phyloP scores from a whole-genome alignment of 2,329 filamentous ascomycete species.

The Colletotrichum sp. region DNA sequence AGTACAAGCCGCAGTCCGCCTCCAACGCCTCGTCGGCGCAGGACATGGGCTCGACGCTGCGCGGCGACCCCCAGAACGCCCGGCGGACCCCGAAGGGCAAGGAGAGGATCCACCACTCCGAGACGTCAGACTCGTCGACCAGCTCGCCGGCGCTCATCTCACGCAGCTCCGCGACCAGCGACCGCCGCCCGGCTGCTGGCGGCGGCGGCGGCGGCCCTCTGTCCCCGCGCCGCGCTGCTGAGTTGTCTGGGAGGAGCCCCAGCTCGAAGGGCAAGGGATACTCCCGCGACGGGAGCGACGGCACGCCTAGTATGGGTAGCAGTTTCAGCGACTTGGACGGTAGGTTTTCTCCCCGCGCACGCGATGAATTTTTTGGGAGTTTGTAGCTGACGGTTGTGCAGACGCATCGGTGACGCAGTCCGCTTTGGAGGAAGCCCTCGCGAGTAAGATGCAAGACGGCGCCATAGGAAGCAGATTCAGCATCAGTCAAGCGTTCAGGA shows the following conservation, averaged over 20 bases:
- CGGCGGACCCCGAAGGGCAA: conserved; percentile 36
- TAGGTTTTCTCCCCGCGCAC: conserved; percentile 31
- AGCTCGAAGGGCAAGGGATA: conserved; percentile 52
- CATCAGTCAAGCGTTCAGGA: conserved; percentile 70
- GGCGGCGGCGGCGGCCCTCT: conserved; percentile 42
- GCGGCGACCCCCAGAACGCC: conserved; percentile 45
- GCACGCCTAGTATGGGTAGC: conserved; percentile 81
- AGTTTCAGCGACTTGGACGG: conserved; percentile 88
- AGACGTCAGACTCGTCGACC: conserved; percentile 68
- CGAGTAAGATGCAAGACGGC: conserved; percentile 73
- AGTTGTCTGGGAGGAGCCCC: conserved; percentile 62
- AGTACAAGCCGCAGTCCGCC: conserved; percentile 43
- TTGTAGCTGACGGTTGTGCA: conserved; percentile 31
- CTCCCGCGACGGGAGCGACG: conserved; percentile 71
- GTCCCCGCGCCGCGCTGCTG: conserved; percentile 64
- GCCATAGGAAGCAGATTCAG: conserved; percentile 68
- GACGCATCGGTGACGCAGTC: conserved; percentile 83
- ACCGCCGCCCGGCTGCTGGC: conserved; percentile 28
- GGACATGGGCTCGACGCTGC: conserved; percentile 59
- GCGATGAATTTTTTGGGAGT: not conserved
- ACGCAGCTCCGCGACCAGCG: conserved; percentile 31
- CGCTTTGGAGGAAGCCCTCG: conserved; percentile 77
- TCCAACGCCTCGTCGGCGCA: conserved; percentile 36
- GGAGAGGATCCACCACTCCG: conserved; percentile 48
- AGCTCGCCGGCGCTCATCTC: conserved; percentile 52